These are phyloP conservation scores for Stachybotrys chlorohalonatus DNA, from an alignment of 2,329 filamentous ascomycete species.

Conservation along the genomic window DNA sequence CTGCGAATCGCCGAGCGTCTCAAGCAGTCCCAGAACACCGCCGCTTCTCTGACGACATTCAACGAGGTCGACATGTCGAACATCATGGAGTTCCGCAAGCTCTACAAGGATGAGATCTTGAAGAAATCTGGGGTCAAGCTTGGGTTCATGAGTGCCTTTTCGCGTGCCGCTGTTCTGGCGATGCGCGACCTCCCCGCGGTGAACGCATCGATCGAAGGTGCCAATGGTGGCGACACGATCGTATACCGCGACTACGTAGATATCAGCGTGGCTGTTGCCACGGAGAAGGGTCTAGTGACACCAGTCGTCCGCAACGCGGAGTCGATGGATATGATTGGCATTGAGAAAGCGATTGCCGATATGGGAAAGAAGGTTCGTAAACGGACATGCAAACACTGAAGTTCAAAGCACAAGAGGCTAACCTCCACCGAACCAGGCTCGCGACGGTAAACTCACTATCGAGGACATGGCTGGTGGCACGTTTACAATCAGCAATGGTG, in stretches of 20 bases:
- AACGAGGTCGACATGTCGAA: conserved; percentile 99
- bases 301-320: conserved; percentile 94
- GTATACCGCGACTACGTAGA: conserved; percentile 98
- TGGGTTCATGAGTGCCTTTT: conserved; percentile 99
- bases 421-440: conserved; percentile 47
- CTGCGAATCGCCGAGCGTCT: conserved; percentile 93
- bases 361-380: conserved; percentile 80
- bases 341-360: conserved; percentile 86
- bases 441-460: conserved; percentile 93
- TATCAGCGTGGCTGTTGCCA: conserved; percentile 93
- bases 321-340: conserved; percentile 74
- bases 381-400: background rate
- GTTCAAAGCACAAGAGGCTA: background rate
- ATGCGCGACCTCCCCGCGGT: conserved; percentile 93
- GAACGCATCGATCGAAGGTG: conserved; percentile 95
- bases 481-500: conserved; percentile 96
- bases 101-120: conserved; percentile 92
- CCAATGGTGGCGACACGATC: conserved; percentile 90
- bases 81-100: conserved; percentile 92
- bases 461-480: conserved; percentile 99
- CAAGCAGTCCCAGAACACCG: conserved; percentile 98
- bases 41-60: conserved; percentile 94
- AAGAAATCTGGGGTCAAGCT: conserved; percentile 97
- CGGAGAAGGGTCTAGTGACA: conserved; percentile 94
- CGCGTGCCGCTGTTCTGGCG: conserved; percentile 78